Base-by-base conservation (phyloP, 2,329 filamentous ascomycete species). In the Coniochaeta sp. region DNA sequence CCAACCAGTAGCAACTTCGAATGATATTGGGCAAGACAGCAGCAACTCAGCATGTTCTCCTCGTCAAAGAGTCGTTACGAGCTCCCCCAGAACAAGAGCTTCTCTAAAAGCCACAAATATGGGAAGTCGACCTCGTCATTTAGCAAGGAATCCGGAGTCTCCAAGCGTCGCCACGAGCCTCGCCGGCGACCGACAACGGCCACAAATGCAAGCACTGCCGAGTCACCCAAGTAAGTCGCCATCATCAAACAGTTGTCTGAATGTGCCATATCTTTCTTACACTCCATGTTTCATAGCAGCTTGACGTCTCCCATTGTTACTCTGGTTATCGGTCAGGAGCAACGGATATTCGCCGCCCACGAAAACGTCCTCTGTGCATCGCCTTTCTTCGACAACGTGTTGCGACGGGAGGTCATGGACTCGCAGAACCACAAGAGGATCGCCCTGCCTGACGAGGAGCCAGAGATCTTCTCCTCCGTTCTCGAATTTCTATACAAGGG, bases 401-500 rank as follows among this genome's bases (percentile, higher is more conserved):
- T 87, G 64, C 81, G 82, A 60, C 81, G 80, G 64, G 84, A 88
- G 69, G 89, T 84, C 78, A 82, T 85, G 75, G 82, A 83, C 17
- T 69, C 72, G n/a, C 72, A 79, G 60, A 34, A 56, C n/a, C 80
- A 79, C 70, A 92, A 91, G 75, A 87, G 88, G 59, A 89, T 96
- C 71, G 82, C 88, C 58, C 84, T 96, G 1, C 89, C 91, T 1
- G 86, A 93, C 62, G 93, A 96, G 74, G 88, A 93, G 67, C 91
- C 93, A 22, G 91, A 96, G 72, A 88, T 96, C 69, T 93, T 97
- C 74, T 96, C 91, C 8, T 92, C 89, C 6, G 82, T 97, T 12
- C 86, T 97, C 60, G 93, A 97, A 72, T 96, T 89, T 67, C 85
- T 97, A 60, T 96, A 96, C 82, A 96, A 96, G 76, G 92, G 92